These are phyloP conservation scores for Hondaea fermentalgiana DNA, from an alignment of 108 stramenopile species.

Conservation along the genomic window DNA sequence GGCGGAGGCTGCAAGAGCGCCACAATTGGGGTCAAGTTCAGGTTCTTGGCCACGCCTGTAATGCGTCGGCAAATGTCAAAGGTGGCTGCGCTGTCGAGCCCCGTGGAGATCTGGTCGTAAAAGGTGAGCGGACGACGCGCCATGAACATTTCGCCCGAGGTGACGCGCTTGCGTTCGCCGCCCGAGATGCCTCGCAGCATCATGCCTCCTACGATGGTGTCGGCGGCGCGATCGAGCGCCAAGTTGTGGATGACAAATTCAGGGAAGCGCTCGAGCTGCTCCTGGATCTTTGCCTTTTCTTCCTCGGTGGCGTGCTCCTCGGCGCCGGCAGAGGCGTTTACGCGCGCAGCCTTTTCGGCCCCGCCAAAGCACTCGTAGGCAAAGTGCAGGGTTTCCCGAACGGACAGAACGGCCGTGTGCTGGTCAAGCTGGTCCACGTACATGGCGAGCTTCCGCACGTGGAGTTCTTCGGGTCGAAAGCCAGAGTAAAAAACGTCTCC, in stretches of 20 bases:
- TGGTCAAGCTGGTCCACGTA: constrained; percentile 9
- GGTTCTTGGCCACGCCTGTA: constrained; percentile 21
- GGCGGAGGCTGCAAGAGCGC: constrained; percentile 77
- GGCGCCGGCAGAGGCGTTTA: background rate
- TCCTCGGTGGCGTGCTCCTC: background rate
- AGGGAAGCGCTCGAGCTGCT: constrained; percentile 18
- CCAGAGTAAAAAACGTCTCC: background rate
- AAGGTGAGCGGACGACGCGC: constrained; percentile 35
- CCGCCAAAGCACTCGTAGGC: background rate
- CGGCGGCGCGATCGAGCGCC: constrained; percentile 37
- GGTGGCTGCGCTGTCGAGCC: constrained; percentile 69
- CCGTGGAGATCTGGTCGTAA: constrained; percentile 63
- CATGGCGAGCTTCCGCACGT: background rate
- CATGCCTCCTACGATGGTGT: constrained; percentile 52
- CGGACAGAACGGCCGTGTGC: constrained; percentile 1
- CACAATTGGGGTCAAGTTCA: constrained; percentile 45
- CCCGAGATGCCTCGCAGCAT: constrained; percentile 71
- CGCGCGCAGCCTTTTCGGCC: background rate
- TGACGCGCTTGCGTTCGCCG: constrained; percentile 74
- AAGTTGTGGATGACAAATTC: constrained; percentile 39
- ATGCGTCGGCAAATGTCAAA: constrained; percentile 61
- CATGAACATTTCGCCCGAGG: constrained; percentile 67
- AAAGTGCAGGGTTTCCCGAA: constrained; percentile 21
- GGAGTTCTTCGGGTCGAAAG: background rate
- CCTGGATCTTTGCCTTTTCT: background rate